These are phyloP conservation scores for Darksidea phi DNA, from an alignment of 495 filamentous ascomycete species.

Conservation along the genomic window DNA sequence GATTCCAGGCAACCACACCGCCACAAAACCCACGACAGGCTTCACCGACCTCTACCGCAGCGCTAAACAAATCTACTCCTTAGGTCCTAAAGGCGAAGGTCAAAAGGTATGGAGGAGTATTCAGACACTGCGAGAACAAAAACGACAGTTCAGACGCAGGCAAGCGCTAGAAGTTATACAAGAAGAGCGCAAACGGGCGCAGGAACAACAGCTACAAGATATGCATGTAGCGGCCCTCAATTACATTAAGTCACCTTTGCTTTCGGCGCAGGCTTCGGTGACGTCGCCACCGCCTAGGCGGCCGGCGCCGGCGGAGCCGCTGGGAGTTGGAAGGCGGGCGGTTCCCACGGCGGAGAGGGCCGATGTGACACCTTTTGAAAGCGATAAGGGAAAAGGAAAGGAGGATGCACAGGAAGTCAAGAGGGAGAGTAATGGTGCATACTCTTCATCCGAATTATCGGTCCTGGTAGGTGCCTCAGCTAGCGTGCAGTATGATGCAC, in stretches of 20 bases:
- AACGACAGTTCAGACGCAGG: neutral
- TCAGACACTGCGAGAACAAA: no score
- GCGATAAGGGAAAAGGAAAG: neutral
- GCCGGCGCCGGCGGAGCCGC: no score
- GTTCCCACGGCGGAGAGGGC: no score
- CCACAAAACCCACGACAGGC: neutral
- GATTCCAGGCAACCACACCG: no score
- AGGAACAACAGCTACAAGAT: neutral
- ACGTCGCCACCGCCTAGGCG: no score
- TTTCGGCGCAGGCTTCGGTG: no score
- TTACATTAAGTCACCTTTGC: no score
- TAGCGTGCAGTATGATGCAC: conserved; percentile 17
- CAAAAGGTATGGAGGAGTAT: no score
- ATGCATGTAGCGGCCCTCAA: no score
- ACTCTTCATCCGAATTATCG: neutral
- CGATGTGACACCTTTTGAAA: no score
- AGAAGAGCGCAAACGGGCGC: neutral
- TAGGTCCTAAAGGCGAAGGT: conserved; percentile 6
- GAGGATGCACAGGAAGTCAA: no score
- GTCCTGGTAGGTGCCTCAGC: conserved; percentile 6
- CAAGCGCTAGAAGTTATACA: neutral
- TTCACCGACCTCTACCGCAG: neutral
- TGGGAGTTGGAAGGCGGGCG: no score
- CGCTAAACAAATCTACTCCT: conserved; percentile 4
- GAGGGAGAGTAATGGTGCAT: neutral